phyloP scores from a whole-genome alignment of 129 eudicot species.

The Logfia minima region DNA sequence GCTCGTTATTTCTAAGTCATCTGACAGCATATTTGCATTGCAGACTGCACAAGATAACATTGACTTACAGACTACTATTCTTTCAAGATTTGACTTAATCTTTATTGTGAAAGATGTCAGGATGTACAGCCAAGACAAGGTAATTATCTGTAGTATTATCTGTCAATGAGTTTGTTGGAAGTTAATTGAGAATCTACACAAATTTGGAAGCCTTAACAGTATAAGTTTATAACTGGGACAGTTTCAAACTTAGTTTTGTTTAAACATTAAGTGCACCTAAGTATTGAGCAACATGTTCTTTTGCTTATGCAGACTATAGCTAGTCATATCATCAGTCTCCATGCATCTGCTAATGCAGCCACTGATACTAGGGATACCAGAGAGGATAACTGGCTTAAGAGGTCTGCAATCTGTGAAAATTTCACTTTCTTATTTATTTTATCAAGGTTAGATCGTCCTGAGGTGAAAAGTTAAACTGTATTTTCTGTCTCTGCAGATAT shows the following conservation, averaged over 20 bases:
- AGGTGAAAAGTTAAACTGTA: constrained; percentile 12
- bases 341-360: constrained; percentile 75
- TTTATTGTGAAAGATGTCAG: constrained; percentile 92
- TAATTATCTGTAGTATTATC: constrained; percentile 6
- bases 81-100: constrained; percentile 90
- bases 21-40: constrained; percentile 22
- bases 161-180: no score
- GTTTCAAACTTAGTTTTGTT: constrained; percentile 2
- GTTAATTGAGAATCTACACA: neutral
- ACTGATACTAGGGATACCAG: constrained; percentile 56
- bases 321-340: constrained; percentile 79
- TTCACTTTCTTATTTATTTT: neutral
- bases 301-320: constrained; percentile 67
- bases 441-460: neutral
- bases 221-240: neutral
- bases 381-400: constrained; percentile 93
- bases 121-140: constrained; percentile 87
- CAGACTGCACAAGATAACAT: constrained; percentile 99
- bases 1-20: neutral
- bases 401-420: constrained; percentile 37
- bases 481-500: constrained; percentile 52
- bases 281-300: constrained; percentile 16
- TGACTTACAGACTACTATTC: constrained; percentile 97
- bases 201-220: neutral
- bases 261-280: neutral